These are phyloP conservation scores for Emiliania huxleyi DNA, from an alignment of 78 protist species.

Conservation along the genomic window DNA sequence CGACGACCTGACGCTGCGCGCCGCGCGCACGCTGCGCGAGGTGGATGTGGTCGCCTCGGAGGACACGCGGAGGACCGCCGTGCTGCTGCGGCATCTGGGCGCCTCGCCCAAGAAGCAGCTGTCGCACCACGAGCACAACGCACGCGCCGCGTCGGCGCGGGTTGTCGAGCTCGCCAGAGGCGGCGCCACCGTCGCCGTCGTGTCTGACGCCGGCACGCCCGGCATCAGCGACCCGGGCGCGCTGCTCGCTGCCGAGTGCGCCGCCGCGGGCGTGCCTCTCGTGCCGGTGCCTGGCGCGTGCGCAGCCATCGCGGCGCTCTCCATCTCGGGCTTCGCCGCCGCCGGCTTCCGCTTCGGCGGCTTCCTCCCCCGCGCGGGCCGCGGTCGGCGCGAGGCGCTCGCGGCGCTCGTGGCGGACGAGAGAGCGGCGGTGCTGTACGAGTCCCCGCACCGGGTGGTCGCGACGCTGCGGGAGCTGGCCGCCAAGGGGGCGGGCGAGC, in stretches of 20 bases:
- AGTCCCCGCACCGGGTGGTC: conserved; percentile 20
- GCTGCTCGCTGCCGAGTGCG: background rate
- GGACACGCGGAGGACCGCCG: background rate
- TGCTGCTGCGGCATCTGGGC: background rate
- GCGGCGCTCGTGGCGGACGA: background rate
- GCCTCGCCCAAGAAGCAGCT: background rate
- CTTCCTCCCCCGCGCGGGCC: background rate
- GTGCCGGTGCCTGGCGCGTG: conserved; percentile 28
- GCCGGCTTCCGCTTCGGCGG: background rate
- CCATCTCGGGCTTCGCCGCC: background rate
- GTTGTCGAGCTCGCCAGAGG: background rate
- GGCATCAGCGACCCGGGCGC: conserved; percentile 23
- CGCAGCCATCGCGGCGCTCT: background rate
- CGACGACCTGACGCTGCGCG: conserved; percentile 24
- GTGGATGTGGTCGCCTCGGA: conserved; percentile 3
- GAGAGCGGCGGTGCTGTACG: background rate
- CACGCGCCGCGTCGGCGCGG: background rate
- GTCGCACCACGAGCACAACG: conserved; percentile 35
- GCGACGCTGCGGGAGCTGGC: background rate
- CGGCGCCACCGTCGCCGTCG: background rate
- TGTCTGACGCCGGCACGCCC: conserved; percentile 22
- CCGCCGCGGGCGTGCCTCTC: background rate
- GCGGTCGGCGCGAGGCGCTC: background rate
- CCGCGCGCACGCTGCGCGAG: background rate
- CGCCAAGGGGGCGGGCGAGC: background rate